A percentile compares a stretch with the other conserved stretches of the same genome.
Evolutionary conservation across 1,139 yeast species (phyloP).

Genomic region (Lodderomyces theae): DNA sequence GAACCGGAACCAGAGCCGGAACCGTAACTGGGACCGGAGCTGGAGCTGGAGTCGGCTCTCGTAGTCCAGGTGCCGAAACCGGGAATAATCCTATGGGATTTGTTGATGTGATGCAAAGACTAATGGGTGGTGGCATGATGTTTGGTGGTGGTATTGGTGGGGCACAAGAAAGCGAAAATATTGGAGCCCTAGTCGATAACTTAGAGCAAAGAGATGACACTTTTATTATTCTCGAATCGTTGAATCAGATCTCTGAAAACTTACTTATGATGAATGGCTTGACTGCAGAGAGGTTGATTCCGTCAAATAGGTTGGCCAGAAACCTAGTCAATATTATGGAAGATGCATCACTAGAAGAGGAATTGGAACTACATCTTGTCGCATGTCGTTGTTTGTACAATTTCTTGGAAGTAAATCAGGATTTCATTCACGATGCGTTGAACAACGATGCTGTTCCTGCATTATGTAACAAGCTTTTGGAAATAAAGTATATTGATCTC

Average conservation of each 20-base stretch:
- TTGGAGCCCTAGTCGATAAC: constrained; percentile 40
- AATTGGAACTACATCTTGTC: constrained; percentile 75
- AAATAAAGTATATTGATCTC: constrained; percentile 80
- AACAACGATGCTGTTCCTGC: constrained; percentile 65
- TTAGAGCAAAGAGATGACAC: constrained; percentile 47
- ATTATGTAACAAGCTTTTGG: constrained; percentile 64
- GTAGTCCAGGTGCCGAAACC: not conserved
- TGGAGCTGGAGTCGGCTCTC: not conserved
- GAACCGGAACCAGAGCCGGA: not conserved
- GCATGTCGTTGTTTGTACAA: constrained; percentile 86
- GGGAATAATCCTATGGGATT: constrained; percentile 20
- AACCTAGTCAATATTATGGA: constrained; percentile 59
- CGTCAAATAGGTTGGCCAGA: constrained; percentile 55
- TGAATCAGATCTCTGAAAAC: constrained; percentile 61
- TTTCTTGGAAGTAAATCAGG: constrained; percentile 72
- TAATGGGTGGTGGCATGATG: constrained; percentile 36
- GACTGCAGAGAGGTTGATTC: constrained; percentile 62
- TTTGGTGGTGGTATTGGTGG: constrained; percentile 30
- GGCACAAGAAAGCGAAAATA: constrained; percentile 27
- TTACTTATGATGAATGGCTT: constrained; percentile 67
- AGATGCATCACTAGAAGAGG: constrained; percentile 58
- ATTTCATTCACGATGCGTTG: constrained; percentile 63
- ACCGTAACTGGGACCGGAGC: no score
- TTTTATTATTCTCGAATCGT: constrained; percentile 50
- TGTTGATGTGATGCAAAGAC: constrained; percentile 37